These are phyloP conservation scores for Leccinellum albellum DNA, from an alignment of 768 basidiomycete species.

Conservation along the genomic window DNA sequence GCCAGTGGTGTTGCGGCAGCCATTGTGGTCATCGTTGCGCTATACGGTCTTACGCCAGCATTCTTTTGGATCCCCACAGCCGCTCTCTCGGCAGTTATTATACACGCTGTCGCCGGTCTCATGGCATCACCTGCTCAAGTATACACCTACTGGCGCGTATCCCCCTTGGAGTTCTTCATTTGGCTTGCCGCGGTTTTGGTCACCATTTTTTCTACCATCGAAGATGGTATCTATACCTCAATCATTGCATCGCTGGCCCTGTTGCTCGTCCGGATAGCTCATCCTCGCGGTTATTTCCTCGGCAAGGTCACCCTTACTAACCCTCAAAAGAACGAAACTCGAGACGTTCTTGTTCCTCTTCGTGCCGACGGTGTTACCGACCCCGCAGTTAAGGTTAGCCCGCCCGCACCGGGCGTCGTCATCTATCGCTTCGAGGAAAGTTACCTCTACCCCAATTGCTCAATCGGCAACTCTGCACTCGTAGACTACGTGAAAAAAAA, in stretches of 20 bases:
- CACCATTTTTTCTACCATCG: slow-evolving; percentile 91
- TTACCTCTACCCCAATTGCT: slow-evolving; percentile 80
- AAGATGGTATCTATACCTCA: slow-evolving; percentile 88
- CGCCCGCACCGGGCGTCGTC: slow-evolving; percentile 82
- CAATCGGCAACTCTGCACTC: slow-evolving; percentile 62
- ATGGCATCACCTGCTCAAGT: slow-evolving; percentile 80
- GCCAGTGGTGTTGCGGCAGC: slow-evolving; percentile 82
- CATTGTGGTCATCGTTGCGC: slow-evolving; percentile 84
- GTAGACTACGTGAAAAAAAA: slow-evolving; percentile 78
- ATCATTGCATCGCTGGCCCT: slow-evolving; percentile 76
- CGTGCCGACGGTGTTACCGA: slow-evolving; percentile 58
- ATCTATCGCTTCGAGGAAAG: slow-evolving; percentile 92
- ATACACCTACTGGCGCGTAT: slow-evolving; percentile 90
- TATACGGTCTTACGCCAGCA: slow-evolving; percentile 91
- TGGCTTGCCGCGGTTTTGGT: slow-evolving; percentile 84
- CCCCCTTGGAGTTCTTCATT: slow-evolving; percentile 89
- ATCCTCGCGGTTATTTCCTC: slow-evolving; percentile 86
- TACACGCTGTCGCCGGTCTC: slow-evolving; percentile 86
- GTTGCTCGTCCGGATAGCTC: slow-evolving; percentile 80
- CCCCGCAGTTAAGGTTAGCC: slow-evolving; percentile 63
- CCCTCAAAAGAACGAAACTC: slow-evolving; percentile 35
- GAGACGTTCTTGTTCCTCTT: slow-evolving; percentile 86
- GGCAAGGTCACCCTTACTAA: slow-evolving; percentile 69
- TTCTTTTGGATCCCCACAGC: slow-evolving; percentile 88
- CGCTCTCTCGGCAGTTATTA: slow-evolving; percentile 88